phyloP scores from a whole-genome alignment of 768 basidiomycete species.

The Calocybe gangraenosa region DNA sequence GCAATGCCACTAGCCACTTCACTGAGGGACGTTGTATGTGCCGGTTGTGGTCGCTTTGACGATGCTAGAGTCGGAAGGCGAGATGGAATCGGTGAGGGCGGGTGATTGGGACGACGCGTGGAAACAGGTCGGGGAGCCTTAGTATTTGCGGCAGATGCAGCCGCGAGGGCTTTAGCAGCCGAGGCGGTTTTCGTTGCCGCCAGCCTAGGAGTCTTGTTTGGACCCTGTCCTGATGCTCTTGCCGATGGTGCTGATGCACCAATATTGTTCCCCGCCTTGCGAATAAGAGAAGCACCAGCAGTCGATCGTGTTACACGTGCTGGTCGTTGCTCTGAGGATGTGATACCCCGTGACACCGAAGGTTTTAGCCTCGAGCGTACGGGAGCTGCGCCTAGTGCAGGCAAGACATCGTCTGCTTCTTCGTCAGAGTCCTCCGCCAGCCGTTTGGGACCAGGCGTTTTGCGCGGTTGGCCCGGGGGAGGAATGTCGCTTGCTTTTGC shows the following conservation, averaged over 20 bases:
- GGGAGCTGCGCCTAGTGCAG: slow-evolving; percentile 53
- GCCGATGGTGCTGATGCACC: slow-evolving; percentile 36
- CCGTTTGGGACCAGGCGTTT: slow-evolving; percentile 81
- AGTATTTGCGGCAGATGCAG: slow-evolving; percentile 32
- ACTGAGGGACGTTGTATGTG: slow-evolving; percentile 40
- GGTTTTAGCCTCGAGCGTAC: slow-evolving; percentile 35
- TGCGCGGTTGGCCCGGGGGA: slow-evolving; percentile 81
- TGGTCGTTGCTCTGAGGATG: slow-evolving; percentile 69
- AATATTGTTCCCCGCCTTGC: slow-evolving; percentile 43
- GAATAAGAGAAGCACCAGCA: slow-evolving; percentile 50
- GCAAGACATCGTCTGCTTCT: slow-evolving; percentile 58
- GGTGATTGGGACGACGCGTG: slow-evolving; percentile 32
- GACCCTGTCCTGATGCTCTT: slow-evolving; percentile 43
- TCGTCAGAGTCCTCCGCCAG: slow-evolving; percentile 66
- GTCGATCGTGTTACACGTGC: slow-evolving; percentile 71
- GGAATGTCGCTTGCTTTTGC: slow-evolving; percentile 69
- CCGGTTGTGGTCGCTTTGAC: slow-evolving; percentile 44
- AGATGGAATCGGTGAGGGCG: slow-evolving; percentile 70
- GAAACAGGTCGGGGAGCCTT: slow-evolving; percentile 18
- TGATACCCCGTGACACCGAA: slow-evolving; percentile 40
- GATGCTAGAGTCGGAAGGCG: slow-evolving; percentile 69
- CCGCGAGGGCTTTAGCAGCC: slow-evolving; percentile 38
- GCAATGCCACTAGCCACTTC: slow-evolving; percentile 43
- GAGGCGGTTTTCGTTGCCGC: slow-evolving; percentile 48
- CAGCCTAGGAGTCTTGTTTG: slow-evolving; percentile 70